These are phyloP conservation scores for Datura wrightii DNA, from an alignment of 257 asterid species.

Conservation along the genomic window DNA sequence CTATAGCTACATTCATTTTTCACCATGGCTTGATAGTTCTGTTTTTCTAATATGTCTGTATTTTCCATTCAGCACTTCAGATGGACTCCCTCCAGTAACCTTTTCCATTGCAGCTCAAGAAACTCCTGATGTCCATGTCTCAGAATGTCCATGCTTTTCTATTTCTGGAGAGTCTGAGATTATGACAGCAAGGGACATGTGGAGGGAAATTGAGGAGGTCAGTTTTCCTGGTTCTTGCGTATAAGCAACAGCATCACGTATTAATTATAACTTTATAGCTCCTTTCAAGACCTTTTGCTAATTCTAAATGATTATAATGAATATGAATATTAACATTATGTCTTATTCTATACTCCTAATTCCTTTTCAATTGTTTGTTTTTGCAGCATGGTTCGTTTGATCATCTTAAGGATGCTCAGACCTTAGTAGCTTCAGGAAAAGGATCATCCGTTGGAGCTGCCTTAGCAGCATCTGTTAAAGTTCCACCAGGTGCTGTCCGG, in stretches of 20 bases:
- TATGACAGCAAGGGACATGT: conserved; percentile 84
- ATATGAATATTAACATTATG: conserved; percentile 8
- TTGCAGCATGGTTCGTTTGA: conserved; percentile 87
- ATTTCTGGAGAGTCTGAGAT: conserved; percentile 76
- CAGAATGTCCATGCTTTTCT: conserved; percentile 84
- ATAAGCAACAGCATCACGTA: neutral
- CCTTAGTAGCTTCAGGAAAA: conserved; percentile 73
- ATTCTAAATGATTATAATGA: conserved; percentile 12
- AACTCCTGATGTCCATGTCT: conserved; percentile 66
- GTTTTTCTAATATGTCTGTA: neutral
- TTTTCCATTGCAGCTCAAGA: conserved; percentile 86
- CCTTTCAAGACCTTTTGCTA: conserved; percentile 17
- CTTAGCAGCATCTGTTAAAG: conserved; percentile 77
- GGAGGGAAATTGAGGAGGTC: conserved; percentile 95
- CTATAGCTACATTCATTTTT: neutral
- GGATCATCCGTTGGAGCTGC: conserved; percentile 87
- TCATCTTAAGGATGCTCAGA: conserved; percentile 64
- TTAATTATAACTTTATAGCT: neutral
- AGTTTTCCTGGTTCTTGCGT: conserved; percentile 30
- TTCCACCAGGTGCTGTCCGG: conserved; percentile 67
- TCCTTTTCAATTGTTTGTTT: conserved; percentile 26
- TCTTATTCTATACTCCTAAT: neutral
- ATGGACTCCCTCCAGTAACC: conserved; percentile 74
- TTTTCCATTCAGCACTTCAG: conserved; percentile 64
- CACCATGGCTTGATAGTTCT: neutral